phyloP scores from a whole-genome alignment of 1,284 basidiomycete species.

The Polyporus tsugae region DNA sequence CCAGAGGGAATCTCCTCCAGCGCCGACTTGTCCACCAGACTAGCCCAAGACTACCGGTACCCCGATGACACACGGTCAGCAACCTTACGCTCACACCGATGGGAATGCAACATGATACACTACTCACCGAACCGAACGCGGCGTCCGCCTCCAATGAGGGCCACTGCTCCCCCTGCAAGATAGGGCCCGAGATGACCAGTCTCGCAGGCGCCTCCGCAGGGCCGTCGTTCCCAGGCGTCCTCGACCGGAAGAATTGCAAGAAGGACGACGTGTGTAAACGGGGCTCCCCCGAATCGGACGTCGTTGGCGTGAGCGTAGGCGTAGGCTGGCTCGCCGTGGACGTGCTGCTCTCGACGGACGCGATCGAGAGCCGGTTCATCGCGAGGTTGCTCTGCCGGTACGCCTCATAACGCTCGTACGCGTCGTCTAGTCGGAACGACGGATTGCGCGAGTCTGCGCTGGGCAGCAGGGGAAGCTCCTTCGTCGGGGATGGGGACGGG shows the following conservation, averaged over 20 bases:
- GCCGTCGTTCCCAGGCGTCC: constrained; percentile 51
- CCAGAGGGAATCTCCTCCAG: constrained; percentile 77
- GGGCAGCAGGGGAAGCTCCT: constrained; percentile 65
- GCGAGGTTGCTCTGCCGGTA: constrained; percentile 65
- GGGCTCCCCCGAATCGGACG: constrained; percentile 45
- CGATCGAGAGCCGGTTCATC: constrained; percentile 64
- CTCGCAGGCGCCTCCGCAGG: constrained; percentile 42
- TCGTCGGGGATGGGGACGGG: constrained; percentile 37
- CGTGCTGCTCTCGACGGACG: constrained; percentile 56
- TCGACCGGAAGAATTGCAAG: constrained; percentile 65
- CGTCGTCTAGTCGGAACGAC: constrained; percentile 74
- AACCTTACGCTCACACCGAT: not conserved
- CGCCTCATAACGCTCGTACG: constrained; percentile 89
- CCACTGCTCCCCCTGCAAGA: constrained; percentile 42
- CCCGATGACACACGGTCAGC: constrained; percentile 9
- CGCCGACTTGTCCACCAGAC: constrained; percentile 84
- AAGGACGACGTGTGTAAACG: constrained; percentile 49
- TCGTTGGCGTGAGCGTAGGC: constrained; percentile 37
- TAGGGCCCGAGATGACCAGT: constrained; percentile 68
- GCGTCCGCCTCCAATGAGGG: constrained; percentile 31
- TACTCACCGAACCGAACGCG: constrained; percentile 74
- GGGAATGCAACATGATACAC: constrained; percentile 2
- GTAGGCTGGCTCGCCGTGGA: constrained; percentile 41
- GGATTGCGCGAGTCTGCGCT: constrained; percentile 35
- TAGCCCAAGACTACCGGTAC: constrained; percentile 95